These are phyloP conservation scores for Neurospora sp. DNA, from an alignment of 495 filamentous ascomycete genomes.

Conservation along the genomic window DNA sequence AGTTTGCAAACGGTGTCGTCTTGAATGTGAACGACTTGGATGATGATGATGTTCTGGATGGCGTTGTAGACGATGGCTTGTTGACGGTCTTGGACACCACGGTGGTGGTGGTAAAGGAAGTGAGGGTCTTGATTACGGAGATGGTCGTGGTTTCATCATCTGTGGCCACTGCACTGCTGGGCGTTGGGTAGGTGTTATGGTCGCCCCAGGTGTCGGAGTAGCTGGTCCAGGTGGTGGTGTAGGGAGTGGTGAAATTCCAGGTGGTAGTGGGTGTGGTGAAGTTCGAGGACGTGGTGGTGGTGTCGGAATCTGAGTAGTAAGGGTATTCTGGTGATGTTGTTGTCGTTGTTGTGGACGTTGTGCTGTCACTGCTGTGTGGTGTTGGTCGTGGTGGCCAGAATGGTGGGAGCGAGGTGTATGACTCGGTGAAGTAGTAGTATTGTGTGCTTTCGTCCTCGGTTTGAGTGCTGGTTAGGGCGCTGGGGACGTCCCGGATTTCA, in stretches of 20 bases:
- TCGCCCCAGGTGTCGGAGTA: background rate
- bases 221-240: background rate
- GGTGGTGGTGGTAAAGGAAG: background rate
- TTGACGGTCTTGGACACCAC: background rate
- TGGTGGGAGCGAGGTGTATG: background rate
- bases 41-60: background rate
- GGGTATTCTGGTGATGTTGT: background rate
- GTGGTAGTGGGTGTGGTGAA: background rate
- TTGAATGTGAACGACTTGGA: background rate
- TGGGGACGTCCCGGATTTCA: background rate
- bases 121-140: background rate
- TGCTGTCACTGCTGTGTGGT: background rate
- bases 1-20: background rate
- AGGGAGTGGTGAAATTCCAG: background rate
- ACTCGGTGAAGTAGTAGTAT: background rate
- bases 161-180: background rate
- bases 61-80: background rate
- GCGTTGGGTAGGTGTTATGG: background rate
- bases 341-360: no score
- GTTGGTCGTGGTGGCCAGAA: background rate
- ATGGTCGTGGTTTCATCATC: background rate
- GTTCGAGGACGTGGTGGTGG: background rate
- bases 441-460: background rate
- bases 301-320: background rate
- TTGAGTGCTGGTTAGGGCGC: background rate